Evolutionary conservation across 139 green algal genomes (phyloP).

Genomic region (Astrephomene gubernaculifera): DNA sequence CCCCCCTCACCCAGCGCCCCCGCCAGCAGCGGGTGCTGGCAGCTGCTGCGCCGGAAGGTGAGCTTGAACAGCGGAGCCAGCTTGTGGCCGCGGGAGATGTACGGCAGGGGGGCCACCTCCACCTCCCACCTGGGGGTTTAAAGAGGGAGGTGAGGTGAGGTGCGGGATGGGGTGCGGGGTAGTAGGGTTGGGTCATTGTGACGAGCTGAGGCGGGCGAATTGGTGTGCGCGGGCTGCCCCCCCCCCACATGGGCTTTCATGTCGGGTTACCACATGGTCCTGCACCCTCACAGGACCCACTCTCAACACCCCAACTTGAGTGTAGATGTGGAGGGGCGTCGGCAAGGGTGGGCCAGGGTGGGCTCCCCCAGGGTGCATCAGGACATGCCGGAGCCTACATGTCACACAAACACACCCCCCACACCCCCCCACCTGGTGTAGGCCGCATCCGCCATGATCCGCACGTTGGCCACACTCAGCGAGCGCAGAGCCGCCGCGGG

Average conservation of each 20-base stretch:
- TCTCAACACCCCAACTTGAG: too few relatives aligned
- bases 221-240: too few relatives aligned
- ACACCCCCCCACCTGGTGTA: constrained; percentile 63
- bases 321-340: too few relatives aligned
- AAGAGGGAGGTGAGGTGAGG: not conserved
- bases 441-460: constrained; percentile 57
- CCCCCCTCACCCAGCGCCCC: constrained; percentile 76
- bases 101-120: constrained; percentile 54
- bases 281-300: too few relatives aligned
- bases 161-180: not conserved
- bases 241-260: too few relatives aligned
- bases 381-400: too few relatives aligned
- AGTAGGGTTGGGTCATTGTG: too few relatives aligned
- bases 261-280: too few relatives aligned
- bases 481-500: constrained; percentile 77
- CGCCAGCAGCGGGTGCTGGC: constrained; percentile 89
- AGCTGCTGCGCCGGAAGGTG: constrained; percentile 83
- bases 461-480: constrained; percentile 84
- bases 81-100: constrained; percentile 67
- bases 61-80: constrained; percentile 87
- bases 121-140: constrained; percentile 58
- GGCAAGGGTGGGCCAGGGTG: too few relatives aligned
- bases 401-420: not conserved
- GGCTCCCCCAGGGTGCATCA: too few relatives aligned
- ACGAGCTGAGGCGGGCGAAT: too few relatives aligned